A percentile compares a stretch with the other conserved stretches of the same genome.
These are phyloP conservation scores for Fagus sylvatica DNA, from an alignment of 306 rosid genomes.

Conservation along the genomic window DNA sequence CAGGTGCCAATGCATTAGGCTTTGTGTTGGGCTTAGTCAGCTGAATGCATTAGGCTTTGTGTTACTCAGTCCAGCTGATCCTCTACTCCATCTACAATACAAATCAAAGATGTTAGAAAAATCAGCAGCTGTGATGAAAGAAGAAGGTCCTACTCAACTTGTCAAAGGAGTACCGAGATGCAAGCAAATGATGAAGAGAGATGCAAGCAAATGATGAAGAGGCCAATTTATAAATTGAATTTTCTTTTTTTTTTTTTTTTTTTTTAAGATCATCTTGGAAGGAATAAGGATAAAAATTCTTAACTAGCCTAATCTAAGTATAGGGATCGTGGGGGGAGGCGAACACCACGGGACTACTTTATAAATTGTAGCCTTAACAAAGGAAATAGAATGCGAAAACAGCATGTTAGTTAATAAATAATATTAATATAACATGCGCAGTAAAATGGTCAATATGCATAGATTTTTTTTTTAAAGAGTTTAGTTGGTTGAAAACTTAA, in stretches of 20 bases:
- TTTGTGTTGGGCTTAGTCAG: slow-evolving; percentile 46
- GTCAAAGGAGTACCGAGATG: neutral
- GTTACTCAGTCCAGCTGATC: slow-evolving; percentile 35
- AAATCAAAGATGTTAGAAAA: slow-evolving; percentile 18
- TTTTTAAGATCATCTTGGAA: no score
- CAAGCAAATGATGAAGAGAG: neutral
- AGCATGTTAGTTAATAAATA: neutral
- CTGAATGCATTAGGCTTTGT: slow-evolving; percentile 41
- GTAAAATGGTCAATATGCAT: no score
- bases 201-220: neutral
- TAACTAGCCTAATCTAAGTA: no score
- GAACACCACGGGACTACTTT: no score
- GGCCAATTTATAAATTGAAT: no score
- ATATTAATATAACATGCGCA: neutral
- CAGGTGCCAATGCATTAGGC: slow-evolving; percentile 55
- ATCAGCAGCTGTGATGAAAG: slow-evolving; percentile 21
- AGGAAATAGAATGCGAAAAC: slow-evolving; percentile 46
- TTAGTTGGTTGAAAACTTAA: no score
- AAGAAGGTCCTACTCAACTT: neutral
- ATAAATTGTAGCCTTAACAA: slow-evolving; percentile 19
- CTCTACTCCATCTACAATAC: slow-evolving; percentile 38
- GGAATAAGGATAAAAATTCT: no score
- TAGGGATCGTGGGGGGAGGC: no score
- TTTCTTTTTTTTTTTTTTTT: no score
- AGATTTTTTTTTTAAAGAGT: no score